Percentiles rank a stretch among this genome's conserved stretches.
Conservation (phyloP, 352 stramenopile species). For the Phytophthora sp. region DNA sequence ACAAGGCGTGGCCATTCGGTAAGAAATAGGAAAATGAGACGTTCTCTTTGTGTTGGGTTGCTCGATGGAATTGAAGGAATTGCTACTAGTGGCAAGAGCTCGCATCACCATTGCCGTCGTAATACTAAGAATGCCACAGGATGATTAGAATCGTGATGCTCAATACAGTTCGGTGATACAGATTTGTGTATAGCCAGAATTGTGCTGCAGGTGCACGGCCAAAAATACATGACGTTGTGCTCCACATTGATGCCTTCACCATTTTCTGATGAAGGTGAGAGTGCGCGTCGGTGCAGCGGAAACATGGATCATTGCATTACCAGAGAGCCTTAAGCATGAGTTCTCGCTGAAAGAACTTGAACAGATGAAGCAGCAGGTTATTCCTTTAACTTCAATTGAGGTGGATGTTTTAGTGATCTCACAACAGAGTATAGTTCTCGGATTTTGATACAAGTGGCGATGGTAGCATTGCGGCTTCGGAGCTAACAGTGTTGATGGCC, state of each 20-base stretch:
- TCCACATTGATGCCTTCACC: neutral
- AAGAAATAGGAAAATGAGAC: too few relatives aligned
- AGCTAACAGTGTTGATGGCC: conserved; percentile 65
- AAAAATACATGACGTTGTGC: conserved; percentile 7
- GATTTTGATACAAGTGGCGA: conserved; percentile 75
- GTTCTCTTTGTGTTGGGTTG: too few relatives aligned
- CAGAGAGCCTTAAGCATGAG: conserved; percentile 67
- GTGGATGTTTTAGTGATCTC: neutral
- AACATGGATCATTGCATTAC: conserved; percentile 54
- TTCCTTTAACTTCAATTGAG: too few relatives aligned
- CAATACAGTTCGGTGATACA: too few relatives aligned
- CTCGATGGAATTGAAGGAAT: neutral
- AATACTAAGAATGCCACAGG: too few relatives aligned
- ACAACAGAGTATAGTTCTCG: conserved; percentile 45
- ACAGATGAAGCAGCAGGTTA: conserved; percentile 74
- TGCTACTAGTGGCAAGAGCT: too few relatives aligned
- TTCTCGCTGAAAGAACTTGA: conserved; percentile 68
- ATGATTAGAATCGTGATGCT: too few relatives aligned
- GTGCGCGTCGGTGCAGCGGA: conserved; percentile 38
- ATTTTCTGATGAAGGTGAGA: conserved; percentile 48
- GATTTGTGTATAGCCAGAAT: too few relatives aligned
- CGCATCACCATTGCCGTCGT: too few relatives aligned
- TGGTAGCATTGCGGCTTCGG: conserved; percentile 59
- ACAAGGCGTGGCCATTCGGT: neutral
- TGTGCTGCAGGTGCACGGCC: too few relatives aligned